These are phyloP conservation scores for Psilocybe sp. DNA, from an alignment of 768 basidiomycete species.

Conservation along the genomic window DNA sequence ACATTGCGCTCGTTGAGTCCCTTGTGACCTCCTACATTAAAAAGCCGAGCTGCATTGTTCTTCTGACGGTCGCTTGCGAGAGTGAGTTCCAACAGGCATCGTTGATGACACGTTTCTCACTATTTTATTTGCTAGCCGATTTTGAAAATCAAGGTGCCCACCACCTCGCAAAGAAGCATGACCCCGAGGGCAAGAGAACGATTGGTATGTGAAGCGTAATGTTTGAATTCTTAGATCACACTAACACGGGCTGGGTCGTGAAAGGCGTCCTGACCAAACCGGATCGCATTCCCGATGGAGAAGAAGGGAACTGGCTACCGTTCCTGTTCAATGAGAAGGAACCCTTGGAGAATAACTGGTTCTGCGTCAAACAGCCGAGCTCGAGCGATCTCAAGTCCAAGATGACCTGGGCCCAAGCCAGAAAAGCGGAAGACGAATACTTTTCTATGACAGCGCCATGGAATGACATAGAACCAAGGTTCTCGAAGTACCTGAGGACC, in stretches of 20 bases:
- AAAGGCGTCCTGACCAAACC: constrained; percentile 69
- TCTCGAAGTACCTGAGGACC: constrained; percentile 56
- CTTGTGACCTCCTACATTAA: constrained; percentile 59
- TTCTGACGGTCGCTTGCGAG: constrained; percentile 63
- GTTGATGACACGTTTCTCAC: background rate
- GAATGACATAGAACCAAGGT: constrained; percentile 47
- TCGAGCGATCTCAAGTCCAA: constrained; percentile 47
- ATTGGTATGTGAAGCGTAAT: constrained; percentile 63
- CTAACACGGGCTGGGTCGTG: background rate
- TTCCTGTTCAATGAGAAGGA: constrained; percentile 56
- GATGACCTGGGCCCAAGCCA: constrained; percentile 60
- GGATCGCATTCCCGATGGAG: constrained; percentile 37
- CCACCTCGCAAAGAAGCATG: constrained; percentile 55
- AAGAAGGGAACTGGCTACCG: constrained; percentile 53
- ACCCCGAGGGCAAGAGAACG: constrained; percentile 63
- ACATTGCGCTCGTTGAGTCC: constrained; percentile 60
- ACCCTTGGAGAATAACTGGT: constrained; percentile 55
- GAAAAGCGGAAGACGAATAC: constrained; percentile 52
- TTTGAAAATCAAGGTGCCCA: constrained; percentile 80
- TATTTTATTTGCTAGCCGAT: constrained; percentile 47
- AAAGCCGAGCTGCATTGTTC: constrained; percentile 58
- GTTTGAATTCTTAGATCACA: background rate
- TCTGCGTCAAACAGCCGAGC: constrained; percentile 53
- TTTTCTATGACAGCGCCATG: constrained; percentile 54
- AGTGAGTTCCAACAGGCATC: constrained; percentile 40